phyloP scores from a whole-genome alignment of 2,329 filamentous ascomycete genomes.

The Curvularia eragrostidis region DNA sequence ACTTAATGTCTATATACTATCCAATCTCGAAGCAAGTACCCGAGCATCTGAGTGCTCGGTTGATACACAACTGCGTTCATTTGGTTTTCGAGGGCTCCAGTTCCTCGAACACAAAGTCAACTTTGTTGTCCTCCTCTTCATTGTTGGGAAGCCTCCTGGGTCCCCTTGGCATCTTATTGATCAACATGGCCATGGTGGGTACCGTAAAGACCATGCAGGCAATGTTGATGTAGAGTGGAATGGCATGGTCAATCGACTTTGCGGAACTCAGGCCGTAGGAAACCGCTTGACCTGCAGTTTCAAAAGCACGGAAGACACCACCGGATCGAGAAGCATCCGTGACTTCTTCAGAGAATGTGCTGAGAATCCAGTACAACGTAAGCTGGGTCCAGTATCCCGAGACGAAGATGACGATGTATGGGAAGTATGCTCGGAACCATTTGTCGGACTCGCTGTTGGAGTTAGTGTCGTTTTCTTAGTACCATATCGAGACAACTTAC shows the following conservation, averaged over 20 bases:
- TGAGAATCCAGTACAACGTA: conserved; percentile 18
- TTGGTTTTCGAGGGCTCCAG: background rate
- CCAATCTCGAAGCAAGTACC: background rate
- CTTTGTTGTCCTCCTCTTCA: background rate
- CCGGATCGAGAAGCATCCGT: conserved; percentile 10
- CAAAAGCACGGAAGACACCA: conserved; percentile 19
- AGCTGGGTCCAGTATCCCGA: conserved; percentile 16
- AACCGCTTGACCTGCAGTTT: conserved; percentile 16
- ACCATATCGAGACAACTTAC: background rate
- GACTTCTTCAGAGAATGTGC: conserved; percentile 13
- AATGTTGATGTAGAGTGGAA: conserved; percentile 17
- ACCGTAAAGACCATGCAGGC: conserved; percentile 11
- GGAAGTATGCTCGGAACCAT: conserved; percentile 15
- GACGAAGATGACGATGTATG: conserved; percentile 14
- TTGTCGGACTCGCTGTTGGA: conserved; percentile 2
- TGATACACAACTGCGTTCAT: background rate
- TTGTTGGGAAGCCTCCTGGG: background rate
- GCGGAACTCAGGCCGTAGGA: conserved; percentile 21
- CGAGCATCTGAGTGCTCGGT: background rate
- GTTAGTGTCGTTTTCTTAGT: background rate
- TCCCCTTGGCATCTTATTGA: conserved; percentile 12
- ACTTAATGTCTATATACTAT: background rate
- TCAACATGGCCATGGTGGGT: conserved; percentile 15
- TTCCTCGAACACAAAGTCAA: background rate
- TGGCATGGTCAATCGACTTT: conserved; percentile 7